phyloP scores from a whole-genome alignment of 805 yeast species.

The Kluyveromyces nonfermentans region DNA sequence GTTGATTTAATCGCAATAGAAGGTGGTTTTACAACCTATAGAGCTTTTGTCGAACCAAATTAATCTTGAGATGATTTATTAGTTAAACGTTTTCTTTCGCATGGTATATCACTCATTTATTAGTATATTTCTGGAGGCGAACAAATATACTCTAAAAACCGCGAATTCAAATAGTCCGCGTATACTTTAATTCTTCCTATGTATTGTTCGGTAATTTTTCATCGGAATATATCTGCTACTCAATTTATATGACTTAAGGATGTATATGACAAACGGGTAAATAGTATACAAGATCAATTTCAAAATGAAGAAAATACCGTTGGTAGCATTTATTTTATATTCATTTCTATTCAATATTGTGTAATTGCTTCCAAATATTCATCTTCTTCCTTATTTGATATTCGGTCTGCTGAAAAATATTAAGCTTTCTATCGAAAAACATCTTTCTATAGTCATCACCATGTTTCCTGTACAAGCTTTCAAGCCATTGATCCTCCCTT shows the following conservation, averaged over 20 bases:
- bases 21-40: slow-evolving; percentile 63
- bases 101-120: background rate
- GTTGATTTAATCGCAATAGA: slow-evolving; percentile 49
- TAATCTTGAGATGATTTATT: background rate
- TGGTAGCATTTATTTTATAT: too few species aligned
- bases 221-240: background rate
- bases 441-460: slow-evolving; percentile 84
- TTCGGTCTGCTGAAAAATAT: slow-evolving; percentile 72
- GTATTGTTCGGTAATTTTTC: background rate
- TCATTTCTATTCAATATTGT: slow-evolving; percentile 23
- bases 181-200: background rate
- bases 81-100: background rate
- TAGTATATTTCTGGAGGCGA: background rate
- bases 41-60: slow-evolving; percentile 78
- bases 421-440: slow-evolving; percentile 86
- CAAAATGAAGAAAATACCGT: too few species aligned
- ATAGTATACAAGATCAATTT: background rate
- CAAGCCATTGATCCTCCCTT: slow-evolving; percentile 70
- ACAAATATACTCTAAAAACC: background rate
- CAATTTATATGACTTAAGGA: too few species aligned
- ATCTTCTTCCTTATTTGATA: slow-evolving; percentile 74
- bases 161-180: background rate
- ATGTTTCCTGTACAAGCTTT: slow-evolving; percentile 55
- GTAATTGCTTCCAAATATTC: slow-evolving; percentile 52
- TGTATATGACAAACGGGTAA: background rate